These are phyloP conservation scores for Brassica balearica DNA, from an alignment of 441 rosid genomes.

Conservation along the genomic window DNA sequence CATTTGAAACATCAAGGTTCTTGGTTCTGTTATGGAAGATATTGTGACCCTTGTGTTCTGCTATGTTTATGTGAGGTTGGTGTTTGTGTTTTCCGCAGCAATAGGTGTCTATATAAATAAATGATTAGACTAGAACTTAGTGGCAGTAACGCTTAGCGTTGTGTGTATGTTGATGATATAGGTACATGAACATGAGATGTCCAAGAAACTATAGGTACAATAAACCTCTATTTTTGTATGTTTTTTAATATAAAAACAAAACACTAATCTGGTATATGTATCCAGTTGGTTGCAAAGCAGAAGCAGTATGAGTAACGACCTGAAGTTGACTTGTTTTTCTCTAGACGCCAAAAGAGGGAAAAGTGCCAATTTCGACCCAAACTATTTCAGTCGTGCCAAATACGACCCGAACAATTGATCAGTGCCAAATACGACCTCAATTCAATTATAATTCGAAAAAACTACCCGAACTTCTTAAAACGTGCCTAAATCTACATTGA, in stretches of 20 bases:
- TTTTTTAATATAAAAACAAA: background rate
- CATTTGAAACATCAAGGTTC: no score
- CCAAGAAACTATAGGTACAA: background rate
- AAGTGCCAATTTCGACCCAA: no score
- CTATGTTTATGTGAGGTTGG: constrained; percentile 4
- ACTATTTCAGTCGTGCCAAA: no score
- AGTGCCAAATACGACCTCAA: no score
- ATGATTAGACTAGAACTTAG: constrained; percentile 1
- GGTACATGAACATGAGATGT: background rate
- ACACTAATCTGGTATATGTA: constrained; percentile 20
- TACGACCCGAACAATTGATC: no score
- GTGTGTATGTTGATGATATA: background rate
- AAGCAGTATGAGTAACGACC: constrained; percentile 2
- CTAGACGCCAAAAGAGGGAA: constrained; percentile 13
- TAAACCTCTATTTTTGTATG: background rate
- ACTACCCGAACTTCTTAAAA: no score
- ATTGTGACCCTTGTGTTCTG: constrained; percentile 7
- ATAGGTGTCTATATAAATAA: constrained; percentile 17
- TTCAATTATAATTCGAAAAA: no score
- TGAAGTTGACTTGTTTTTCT: constrained; percentile 20
- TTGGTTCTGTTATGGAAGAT: no score
- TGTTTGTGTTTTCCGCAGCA: background rate
- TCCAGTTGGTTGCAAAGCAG: constrained; percentile 15
- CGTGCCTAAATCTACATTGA: no score
- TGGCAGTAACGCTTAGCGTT: background rate